Base-by-base conservation (phyloP, 1,284 basidiomycete genomes). In the Caloboletus inedulis region DNA sequence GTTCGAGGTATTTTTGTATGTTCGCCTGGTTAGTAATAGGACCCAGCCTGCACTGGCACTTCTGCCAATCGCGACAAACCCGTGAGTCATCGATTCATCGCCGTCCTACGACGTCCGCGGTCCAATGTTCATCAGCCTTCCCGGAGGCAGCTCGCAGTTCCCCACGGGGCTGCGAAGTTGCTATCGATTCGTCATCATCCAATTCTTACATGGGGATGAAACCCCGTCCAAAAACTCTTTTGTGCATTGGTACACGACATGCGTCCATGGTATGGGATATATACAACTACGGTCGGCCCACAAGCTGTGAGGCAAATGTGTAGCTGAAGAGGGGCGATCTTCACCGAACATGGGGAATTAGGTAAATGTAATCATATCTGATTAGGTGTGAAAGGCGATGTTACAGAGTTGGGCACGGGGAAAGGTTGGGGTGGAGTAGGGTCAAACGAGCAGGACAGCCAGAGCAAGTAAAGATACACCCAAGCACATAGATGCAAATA, bases 401-500 rank as follows among this genome's bases (percentile, higher is more conserved):
- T 25, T 8, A 19, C 5, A 10, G 18, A 14, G 30, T 7, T 39
- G 6, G 19, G 21, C 37, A 25, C 6, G 21, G 16, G 14, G 6
- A 10, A 6, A 7, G 21, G 23, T 40, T n/a, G n/a, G 23, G 25
- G 43, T 5, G n/a, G 25, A 13, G 8, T 16, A 8, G 6, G 29
- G 1, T 65, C 31, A 65, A 3, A 54, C 2, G 12, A 47, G 8
- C 34, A 68, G 44, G 27, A 40, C 8, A 9, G 18, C 13, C 51
- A 58, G 44, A 10, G 47, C 48, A 19, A 67, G 41, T 1, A 65
- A 2, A 3, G 52, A 51, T 7, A 68, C 56, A 0, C 62, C 76
- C 56, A 78, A 63, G 52, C 72, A 75, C 9, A 61, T 62, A 31
- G 70, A 75, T 18, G 74, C 67, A 33, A 79, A 77, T 34, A 77